Conservation (phyloP, 2,329 filamentous ascomycete species). For the Colletotrichum sp. region DNA sequence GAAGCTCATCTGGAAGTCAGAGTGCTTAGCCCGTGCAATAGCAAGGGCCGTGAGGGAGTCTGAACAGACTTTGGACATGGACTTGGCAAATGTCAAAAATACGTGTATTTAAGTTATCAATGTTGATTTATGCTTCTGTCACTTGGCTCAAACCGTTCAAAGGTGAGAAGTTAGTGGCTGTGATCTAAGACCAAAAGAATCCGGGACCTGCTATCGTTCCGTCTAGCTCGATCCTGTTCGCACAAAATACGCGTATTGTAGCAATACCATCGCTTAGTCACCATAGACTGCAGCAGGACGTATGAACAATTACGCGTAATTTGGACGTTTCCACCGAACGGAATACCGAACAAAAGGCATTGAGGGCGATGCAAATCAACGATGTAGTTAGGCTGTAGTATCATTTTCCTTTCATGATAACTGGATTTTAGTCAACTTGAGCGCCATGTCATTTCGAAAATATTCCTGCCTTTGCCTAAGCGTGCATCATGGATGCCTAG, state of each 20-base stretch:
- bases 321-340: neutral
- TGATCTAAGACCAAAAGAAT: neutral
- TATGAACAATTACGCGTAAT: neutral
- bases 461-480: neutral
- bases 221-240: neutral
- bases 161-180: neutral
- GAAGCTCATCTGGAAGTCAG: neutral
- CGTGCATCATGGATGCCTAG: neutral
- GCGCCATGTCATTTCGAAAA: neutral
- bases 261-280: neutral
- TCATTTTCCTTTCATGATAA: neutral
- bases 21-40: neutral
- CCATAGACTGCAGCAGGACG: neutral
- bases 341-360: neutral
- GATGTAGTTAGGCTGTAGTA: neutral
- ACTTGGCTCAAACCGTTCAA: neutral
- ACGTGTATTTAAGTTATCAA: neutral
- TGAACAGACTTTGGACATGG: neutral
- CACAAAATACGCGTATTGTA: neutral
- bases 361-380: neutral
- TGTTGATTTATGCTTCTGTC: neutral
- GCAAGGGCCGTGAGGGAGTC: neutral
- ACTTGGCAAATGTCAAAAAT: neutral
- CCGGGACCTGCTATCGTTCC: neutral
- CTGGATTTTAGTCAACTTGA: neutral